phyloP scores from a whole-genome alignment of 148 eudicot species.

The Nepenthes gracilis region DNA sequence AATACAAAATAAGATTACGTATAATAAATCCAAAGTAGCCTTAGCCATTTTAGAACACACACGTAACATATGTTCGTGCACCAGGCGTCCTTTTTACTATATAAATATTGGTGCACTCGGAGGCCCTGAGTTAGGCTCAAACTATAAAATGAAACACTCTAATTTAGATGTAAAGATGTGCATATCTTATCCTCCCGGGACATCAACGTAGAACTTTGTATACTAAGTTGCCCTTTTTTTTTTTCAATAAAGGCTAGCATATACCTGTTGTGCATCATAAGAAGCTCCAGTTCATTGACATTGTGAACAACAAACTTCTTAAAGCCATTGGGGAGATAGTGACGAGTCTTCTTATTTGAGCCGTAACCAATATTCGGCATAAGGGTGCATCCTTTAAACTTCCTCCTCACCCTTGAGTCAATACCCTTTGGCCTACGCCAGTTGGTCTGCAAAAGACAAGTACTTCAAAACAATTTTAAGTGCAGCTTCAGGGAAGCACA shows the following conservation, averaged over 20 bases:
- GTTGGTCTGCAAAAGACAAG: slow-evolving; percentile 15
- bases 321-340: slow-evolving; percentile 32
- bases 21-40: too few relatives aligned
- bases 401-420: slow-evolving; percentile 19
- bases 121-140: too few relatives aligned
- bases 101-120: too few relatives aligned
- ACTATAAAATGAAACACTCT: too few relatives aligned
- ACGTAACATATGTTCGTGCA: too few relatives aligned
- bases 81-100: too few relatives aligned
- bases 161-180: too few relatives aligned
- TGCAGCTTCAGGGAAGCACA: neutral
- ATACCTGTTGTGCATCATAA: slow-evolving; percentile 35
- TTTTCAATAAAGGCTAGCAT: neutral
- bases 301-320: slow-evolving; percentile 33
- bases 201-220: too few relatives aligned
- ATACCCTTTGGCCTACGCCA: slow-evolving; percentile 39
- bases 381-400: slow-evolving; percentile 28
- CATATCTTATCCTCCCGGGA: too few relatives aligned
- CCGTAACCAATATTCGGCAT: slow-evolving; percentile 37
- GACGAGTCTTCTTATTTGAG: slow-evolving; percentile 40
- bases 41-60: too few relatives aligned
- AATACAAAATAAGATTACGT: too few relatives aligned
- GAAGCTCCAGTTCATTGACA: slow-evolving; percentile 21
- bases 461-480: neutral
- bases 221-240: too few relatives aligned